Evolutionary conservation across 2,329 filamentous ascomycete genomes (phyloP).

Genomic region (Colletotrichum gigasporum): DNA sequence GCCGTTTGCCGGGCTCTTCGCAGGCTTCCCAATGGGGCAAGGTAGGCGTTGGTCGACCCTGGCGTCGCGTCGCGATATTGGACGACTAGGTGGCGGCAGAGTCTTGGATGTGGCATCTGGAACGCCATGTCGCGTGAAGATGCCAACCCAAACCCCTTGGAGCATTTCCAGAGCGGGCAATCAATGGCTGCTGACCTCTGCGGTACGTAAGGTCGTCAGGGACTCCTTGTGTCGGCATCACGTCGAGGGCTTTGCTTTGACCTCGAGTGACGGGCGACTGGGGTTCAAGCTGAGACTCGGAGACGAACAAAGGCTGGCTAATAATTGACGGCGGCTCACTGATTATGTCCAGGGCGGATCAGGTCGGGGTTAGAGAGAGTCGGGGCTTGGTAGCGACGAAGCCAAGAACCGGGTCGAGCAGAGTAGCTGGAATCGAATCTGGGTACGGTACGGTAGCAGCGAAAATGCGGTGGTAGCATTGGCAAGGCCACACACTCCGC

Average conservation of each 20-base stretch:
- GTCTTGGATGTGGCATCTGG: conserved; percentile 6
- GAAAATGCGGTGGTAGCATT: conserved; percentile 7
- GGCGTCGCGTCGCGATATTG: conserved; percentile 5
- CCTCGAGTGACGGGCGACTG: conserved; percentile 1
- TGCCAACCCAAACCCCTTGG: neutral
- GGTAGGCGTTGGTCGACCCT: neutral
- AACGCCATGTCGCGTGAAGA: conserved; percentile 13
- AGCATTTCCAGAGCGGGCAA: neutral
- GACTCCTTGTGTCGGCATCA: neutral
- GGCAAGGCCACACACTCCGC: conserved; percentile 4
- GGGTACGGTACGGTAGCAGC: neutral
- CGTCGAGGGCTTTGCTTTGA: conserved; percentile 13
- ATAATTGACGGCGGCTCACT: neutral
- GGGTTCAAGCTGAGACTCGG: neutral
- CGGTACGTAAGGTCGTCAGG: neutral
- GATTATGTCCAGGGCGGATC: neutral
- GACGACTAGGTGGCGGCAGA: neutral
- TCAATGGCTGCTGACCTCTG: neutral
- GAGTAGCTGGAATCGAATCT: conserved; percentile 3
- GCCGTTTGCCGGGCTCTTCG: neutral
- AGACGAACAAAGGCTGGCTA: too few relatives aligned
- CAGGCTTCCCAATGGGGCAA: conserved; percentile 9
- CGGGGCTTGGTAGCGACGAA: conserved; percentile 2
- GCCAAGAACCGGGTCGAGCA: neutral
- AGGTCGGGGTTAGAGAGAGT: neutral